Percentiles rank a stretch among this genome's conserved stretches.
Conservation (phyloP, 1,284 basidiomycete species). For the Moniliophthora roreri region DNA sequence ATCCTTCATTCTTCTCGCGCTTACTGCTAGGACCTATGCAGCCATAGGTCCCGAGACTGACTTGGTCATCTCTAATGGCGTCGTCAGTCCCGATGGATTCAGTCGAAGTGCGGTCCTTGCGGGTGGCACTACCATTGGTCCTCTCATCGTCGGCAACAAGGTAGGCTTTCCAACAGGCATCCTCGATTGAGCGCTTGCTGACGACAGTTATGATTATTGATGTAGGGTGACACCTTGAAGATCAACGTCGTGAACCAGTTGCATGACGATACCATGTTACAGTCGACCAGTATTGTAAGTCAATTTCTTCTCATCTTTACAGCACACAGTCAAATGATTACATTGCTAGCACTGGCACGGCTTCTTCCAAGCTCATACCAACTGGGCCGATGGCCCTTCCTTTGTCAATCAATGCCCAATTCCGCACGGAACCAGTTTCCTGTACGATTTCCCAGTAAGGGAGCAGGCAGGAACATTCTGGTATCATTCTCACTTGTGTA, state of each 20-base stretch:
- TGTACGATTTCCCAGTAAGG: conserved; percentile 30
- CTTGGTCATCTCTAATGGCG: conserved; percentile 10
- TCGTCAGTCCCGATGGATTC: conserved; percentile 14
- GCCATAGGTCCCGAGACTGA: conserved; percentile 8
- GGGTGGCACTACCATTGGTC: conserved; percentile 20
- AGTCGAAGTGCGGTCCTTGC: conserved; percentile 9
- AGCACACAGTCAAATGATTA: not conserved
- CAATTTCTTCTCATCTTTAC: not conserved
- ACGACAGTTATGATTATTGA: not conserved
- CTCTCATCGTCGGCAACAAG: conserved; percentile 25
- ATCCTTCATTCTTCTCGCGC: not conserved
- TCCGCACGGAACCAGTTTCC: conserved; percentile 28
- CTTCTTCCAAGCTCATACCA: conserved; percentile 36
- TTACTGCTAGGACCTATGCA: not conserved
- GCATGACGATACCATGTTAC: conserved; percentile 19
- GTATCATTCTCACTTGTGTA: conserved; percentile 20
- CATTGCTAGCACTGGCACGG: conserved; percentile 49
- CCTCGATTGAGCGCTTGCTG: too few relatives aligned
- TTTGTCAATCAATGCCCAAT: conserved; percentile 49
- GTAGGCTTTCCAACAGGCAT: conserved; percentile 5
- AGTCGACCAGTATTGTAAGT: conserved; percentile 16
- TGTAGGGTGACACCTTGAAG: conserved; percentile 16
- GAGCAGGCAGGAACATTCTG: conserved; percentile 27
- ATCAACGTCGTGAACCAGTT: conserved; percentile 26
- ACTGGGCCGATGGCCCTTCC: conserved; percentile 38